Conservation (phyloP, 2,329 filamentous ascomycete species). For the Parastagonospora nodorum region DNA sequence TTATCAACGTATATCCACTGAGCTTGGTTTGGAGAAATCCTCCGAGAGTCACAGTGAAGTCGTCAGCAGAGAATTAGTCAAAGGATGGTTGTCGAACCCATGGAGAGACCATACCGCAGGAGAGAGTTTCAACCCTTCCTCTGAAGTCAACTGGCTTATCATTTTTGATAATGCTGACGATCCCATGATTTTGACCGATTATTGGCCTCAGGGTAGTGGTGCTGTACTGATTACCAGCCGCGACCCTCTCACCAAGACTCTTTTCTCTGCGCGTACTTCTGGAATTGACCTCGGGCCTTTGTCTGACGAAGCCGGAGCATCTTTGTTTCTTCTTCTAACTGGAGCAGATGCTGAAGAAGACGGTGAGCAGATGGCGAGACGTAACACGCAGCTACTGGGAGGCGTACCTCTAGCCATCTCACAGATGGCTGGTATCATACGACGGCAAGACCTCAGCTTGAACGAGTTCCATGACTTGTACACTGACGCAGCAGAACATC, state of each 20-base stretch:
- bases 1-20: conserved; percentile 5
- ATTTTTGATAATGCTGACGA: conserved; percentile 19
- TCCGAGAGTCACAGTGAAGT: conserved; percentile 8
- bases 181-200: conserved; percentile 9
- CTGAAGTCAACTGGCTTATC: conserved; percentile 15
- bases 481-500: conserved; percentile 6
- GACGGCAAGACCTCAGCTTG: conserved; percentile 7
- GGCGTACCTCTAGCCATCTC: conserved; percentile 23
- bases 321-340: conserved; percentile 6
- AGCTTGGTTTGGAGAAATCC: conserved; percentile 7
- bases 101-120: conserved; percentile 3
- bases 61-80: conserved; percentile 11
- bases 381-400: conserved; percentile 4
- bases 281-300: conserved; percentile 10
- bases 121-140: conserved; percentile 1
- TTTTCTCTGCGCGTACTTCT: background rate
- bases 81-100: conserved; percentile 18
- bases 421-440: conserved; percentile 24
- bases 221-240: background rate
- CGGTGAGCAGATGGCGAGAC: conserved; percentile 2
- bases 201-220: conserved; percentile 14
- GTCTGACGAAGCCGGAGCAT: conserved; percentile 4
- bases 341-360: conserved; percentile 1
- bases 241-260: background rate
- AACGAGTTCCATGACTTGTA: conserved; percentile 12